Percentiles rank a stretch among this genome's conserved stretches.
phyloP scores from a whole-genome alignment of 352 stramenopile genomes.

The Pelagophyceae sp. region DNA sequence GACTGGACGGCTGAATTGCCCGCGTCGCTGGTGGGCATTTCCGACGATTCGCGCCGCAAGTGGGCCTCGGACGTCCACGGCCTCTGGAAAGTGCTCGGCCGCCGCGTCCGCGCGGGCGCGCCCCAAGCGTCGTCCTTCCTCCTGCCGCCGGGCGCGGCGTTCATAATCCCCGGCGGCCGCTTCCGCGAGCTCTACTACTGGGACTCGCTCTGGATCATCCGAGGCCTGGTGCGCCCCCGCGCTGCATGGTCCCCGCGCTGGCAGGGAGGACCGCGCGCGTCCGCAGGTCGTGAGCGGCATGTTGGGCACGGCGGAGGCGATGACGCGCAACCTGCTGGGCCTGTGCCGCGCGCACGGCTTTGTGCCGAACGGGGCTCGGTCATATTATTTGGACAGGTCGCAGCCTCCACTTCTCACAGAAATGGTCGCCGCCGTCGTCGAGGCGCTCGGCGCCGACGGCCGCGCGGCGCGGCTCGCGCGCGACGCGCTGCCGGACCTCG shows the following conservation, averaged over 20 bases:
- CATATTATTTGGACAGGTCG: conserved; percentile 77
- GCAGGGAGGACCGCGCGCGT: no score
- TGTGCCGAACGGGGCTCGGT: conserved; percentile 71
- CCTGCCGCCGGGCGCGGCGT: conserved; percentile 30
- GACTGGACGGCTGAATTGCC: conserved; percentile 52
- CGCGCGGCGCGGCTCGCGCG: conserved; percentile 22
- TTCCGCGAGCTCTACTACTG: conserved; percentile 85
- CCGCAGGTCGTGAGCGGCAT: conserved; percentile 65
- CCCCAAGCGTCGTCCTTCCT: conserved; percentile 45
- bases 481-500: conserved; percentile 47
- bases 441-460: conserved; percentile 8
- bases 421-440: conserved; percentile 56
- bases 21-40: conserved; percentile 47
- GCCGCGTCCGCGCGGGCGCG: conserved; percentile 48
- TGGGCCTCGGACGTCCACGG: conserved; percentile 61
- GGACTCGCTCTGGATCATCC: conserved; percentile 82
- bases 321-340: conserved; percentile 72
- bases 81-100: conserved; percentile 60
- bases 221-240: conserved; percentile 41
- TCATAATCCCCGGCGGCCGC: conserved; percentile 73
- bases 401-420: conserved; percentile 77
- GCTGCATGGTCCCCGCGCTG: no score
- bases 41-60: conserved; percentile 7
- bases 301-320: conserved; percentile 55
- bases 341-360: conserved; percentile 71